Conservation (phyloP, 2,329 filamentous ascomycete genomes). For the Malbranchea cinnamomea region DNA sequence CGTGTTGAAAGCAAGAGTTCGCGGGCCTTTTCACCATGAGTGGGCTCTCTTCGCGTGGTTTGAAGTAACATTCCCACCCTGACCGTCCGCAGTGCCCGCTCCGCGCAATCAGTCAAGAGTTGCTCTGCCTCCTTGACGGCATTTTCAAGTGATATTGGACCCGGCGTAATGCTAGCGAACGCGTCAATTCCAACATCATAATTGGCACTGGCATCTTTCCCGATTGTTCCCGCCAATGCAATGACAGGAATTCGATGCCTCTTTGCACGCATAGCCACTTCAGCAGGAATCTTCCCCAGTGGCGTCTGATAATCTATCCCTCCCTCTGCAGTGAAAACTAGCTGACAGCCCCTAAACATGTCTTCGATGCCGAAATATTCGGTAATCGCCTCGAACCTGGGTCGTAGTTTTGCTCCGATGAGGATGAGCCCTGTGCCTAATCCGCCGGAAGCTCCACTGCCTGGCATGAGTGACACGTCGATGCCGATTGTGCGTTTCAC, state of each 20-base stretch:
- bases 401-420: constrained; percentile 32
- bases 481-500: constrained; percentile 20
- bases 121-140: constrained; percentile 15
- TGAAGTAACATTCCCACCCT: too few species aligned
- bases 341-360: constrained; percentile 34
- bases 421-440: constrained; percentile 37
- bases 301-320: constrained; percentile 38
- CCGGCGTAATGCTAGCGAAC: constrained; percentile 17
- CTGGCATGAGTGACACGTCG: constrained; percentile 27
- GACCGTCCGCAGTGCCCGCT: constrained; percentile 18
- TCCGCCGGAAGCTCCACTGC: constrained; percentile 38
- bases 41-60: too few species aligned
- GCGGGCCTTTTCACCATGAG: too few species aligned
- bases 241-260: constrained; percentile 33
- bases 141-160: constrained; percentile 15
- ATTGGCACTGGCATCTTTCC: constrained; percentile 20
- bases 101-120: constrained; percentile 16
- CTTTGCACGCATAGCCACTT: constrained; percentile 36
- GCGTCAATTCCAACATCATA: constrained; percentile 23
- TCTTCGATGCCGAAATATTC: constrained; percentile 35
- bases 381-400: constrained; percentile 36
- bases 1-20: too few species aligned
- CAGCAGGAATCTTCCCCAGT: constrained; percentile 38
- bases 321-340: constrained; percentile 40
- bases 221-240: constrained; percentile 28